Conservation (phyloP, 192 early-diverging fungal genomes). For the Lunasporangiospora selenospora region DNA sequence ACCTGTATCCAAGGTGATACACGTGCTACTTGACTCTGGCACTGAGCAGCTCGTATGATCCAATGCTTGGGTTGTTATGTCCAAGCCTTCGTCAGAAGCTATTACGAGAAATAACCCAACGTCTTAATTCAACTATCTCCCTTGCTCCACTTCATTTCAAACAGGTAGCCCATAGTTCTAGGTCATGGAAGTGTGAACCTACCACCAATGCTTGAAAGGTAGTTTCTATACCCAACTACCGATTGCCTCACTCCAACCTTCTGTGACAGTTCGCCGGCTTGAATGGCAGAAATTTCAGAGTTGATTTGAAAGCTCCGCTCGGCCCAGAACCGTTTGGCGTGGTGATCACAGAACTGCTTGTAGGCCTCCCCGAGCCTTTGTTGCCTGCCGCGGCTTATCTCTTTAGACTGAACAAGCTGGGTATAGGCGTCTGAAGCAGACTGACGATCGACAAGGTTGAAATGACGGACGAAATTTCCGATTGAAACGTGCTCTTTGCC, state of each 20-base stretch:
- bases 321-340: constrained; percentile 12
- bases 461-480: constrained; percentile 12
- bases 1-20: too few species aligned
- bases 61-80: too few species aligned
- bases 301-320: neutral
- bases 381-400: neutral
- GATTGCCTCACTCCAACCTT: neutral
- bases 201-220: too few species aligned
- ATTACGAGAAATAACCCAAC: too few species aligned
- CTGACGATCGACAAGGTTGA: constrained; percentile 5
- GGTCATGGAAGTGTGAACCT: too few species aligned
- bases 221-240: too few species aligned
- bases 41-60: too few species aligned
- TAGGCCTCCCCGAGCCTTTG: constrained; percentile 4
- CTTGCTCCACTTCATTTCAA: too few species aligned
- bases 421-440: constrained; percentile 1
- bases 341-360: constrained; percentile 1
- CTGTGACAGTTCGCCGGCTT: constrained; percentile 6
- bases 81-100: too few species aligned
- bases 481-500: constrained; percentile 16
- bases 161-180: too few species aligned
- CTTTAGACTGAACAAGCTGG: neutral
- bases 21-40: too few species aligned
- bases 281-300: constrained; percentile 2
- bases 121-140: too few species aligned